Conservation (phyloP, 768 basidiomycete species). For the Boletus edulis region DNA sequence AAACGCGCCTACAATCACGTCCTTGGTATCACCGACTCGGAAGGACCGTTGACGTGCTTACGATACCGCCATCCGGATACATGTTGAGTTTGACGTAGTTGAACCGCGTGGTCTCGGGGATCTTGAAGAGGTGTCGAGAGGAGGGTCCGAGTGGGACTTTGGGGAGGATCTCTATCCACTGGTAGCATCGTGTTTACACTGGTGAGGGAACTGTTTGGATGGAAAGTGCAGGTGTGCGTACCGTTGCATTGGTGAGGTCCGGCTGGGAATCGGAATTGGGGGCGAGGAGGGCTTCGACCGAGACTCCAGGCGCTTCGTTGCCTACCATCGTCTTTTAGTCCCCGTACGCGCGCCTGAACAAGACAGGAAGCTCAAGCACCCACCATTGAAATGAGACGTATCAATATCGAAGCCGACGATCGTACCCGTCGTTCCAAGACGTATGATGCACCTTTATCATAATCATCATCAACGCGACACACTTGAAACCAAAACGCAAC, state of each 20-base stretch:
- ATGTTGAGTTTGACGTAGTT: constrained; percentile 91
- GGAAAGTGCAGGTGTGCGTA: constrained; percentile 31
- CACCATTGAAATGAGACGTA: constrained; percentile 92
- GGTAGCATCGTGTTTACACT: too few species aligned
- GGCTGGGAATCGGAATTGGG: constrained; percentile 42
- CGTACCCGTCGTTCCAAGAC: constrained; percentile 73
- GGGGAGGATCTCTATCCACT: constrained; percentile 86
- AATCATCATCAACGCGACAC: neutral
- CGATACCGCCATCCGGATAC: constrained; percentile 97
- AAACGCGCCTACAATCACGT: constrained; percentile 70
- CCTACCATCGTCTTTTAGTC: constrained; percentile 38
- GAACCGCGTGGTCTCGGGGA: constrained; percentile 48
- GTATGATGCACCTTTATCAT: constrained; percentile 79
- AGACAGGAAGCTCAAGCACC: neutral
- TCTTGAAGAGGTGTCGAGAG: constrained; percentile 85
- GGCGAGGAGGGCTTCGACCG: constrained; percentile 60
- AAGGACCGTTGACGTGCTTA: constrained; percentile 29
- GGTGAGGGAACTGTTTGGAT: neutral
- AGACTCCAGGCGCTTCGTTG: constrained; percentile 83
- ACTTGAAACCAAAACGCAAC: neutral
- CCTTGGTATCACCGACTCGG: neutral
- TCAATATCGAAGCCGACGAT: constrained; percentile 90
- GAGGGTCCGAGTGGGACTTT: constrained; percentile 75
- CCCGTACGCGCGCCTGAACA: too few species aligned
- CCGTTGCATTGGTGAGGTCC: constrained; percentile 48